Evolutionary conservation across 2,329 filamentous ascomycete species (phyloP).

Genomic region (Xylariaceae sp.): DNA sequence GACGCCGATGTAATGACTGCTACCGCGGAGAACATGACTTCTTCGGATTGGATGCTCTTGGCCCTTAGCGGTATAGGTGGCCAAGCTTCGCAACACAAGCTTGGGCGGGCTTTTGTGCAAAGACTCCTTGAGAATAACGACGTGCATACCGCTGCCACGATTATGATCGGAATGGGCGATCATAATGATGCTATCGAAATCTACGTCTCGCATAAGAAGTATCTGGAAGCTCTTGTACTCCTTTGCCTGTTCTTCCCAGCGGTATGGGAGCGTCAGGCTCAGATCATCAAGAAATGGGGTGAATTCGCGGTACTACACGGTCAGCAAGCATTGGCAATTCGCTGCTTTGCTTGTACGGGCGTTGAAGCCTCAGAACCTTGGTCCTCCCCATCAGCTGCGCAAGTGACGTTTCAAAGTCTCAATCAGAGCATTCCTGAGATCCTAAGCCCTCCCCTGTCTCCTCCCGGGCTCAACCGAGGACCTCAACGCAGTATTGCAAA

Average conservation of each 20-base stretch:
- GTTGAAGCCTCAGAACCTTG: constrained; percentile 81
- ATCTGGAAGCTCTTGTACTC: constrained; percentile 88
- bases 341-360: constrained; percentile 89
- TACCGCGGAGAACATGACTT: constrained; percentile 81
- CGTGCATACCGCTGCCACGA: constrained; percentile 85
- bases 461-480: constrained; percentile 59
- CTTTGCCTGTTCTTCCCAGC: constrained; percentile 76
- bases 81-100: constrained; percentile 76
- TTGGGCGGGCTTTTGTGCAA: constrained; percentile 87
- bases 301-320: constrained; percentile 84
- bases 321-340: constrained; percentile 84
- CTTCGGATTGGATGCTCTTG: constrained; percentile 94
- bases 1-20: constrained; percentile 77
- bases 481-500: constrained; percentile 66
- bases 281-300: constrained; percentile 90
- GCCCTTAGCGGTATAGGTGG: constrained; percentile 84
- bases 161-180: constrained; percentile 88
- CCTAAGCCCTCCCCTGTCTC: constrained; percentile 69
- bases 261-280: constrained; percentile 88
- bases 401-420: constrained; percentile 53
- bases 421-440: constrained; percentile 55
- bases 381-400: constrained; percentile 75
- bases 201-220: constrained; percentile 86
- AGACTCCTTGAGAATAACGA: constrained; percentile 85
- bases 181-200: constrained; percentile 93